A percentile compares a stretch with the other conserved stretches of the same genome.
Conservation (phyloP, 75 land plant species). For the Azolla pinnata region DNA sequence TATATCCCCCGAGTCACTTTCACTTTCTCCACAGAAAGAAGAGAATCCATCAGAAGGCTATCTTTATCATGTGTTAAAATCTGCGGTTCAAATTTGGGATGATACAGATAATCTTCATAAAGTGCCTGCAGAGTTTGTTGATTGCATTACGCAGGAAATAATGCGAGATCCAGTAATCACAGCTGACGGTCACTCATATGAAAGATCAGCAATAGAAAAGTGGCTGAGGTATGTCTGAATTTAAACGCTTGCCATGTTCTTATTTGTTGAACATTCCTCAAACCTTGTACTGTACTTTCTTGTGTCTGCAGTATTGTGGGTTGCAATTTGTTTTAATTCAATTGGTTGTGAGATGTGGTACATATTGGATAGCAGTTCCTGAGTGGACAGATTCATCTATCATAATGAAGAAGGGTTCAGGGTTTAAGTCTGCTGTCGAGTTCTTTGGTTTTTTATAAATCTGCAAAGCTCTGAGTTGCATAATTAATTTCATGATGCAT, state of each 20-base stretch:
- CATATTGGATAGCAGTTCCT: background rate
- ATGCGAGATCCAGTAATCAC: conserved; percentile 48
- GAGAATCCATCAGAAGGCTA: background rate
- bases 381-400: background rate
- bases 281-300: background rate
- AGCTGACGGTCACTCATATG: conserved; percentile 49
- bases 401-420: background rate
- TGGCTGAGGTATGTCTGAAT: conserved; percentile 20
- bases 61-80: conserved; percentile 8
- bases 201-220: conserved; percentile 33
- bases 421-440: too few relatives aligned
- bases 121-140: conserved; percentile 25
- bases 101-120: conserved; percentile 11
- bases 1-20: conserved; percentile 5
- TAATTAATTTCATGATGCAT: too few relatives aligned
- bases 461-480: too few relatives aligned
- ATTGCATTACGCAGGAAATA: conserved; percentile 40
- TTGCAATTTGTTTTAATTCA: too few relatives aligned
- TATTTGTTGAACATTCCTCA: background rate
- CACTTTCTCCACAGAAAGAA: conserved; percentile 12
- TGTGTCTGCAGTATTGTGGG: too few relatives aligned
- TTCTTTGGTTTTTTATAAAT: too few relatives aligned
- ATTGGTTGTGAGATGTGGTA: background rate
- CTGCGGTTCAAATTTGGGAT: conserved; percentile 20
- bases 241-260: background rate